phyloP scores from a whole-genome alignment of 2,329 filamentous ascomycete species.

The Pezicula rhizophila region DNA sequence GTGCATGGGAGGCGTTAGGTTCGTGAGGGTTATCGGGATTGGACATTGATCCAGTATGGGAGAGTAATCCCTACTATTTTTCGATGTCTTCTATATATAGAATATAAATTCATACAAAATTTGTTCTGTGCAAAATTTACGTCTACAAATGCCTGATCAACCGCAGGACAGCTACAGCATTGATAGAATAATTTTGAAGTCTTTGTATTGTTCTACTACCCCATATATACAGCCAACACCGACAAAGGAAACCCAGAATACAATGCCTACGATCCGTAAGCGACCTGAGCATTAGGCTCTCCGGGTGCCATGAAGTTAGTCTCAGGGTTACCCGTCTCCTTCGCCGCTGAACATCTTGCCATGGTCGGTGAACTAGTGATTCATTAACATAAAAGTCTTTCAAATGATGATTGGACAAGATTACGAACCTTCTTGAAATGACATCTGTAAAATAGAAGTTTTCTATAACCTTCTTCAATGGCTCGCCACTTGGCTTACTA shows the following conservation, averaged over 20 bases:
- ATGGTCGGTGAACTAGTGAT: constrained; percentile 81
- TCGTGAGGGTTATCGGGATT: constrained; percentile 4
- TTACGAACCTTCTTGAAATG: constrained; percentile 83
- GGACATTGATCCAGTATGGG: constrained; percentile 16
- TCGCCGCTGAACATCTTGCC: constrained; percentile 93
- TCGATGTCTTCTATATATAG: constrained; percentile 12
- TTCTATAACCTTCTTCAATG: constrained; percentile 80
- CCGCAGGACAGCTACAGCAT: constrained; percentile 4
- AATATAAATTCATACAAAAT: constrained; percentile 9
- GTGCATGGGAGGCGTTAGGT: constrained; percentile 24
- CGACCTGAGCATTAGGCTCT: constrained; percentile 29
- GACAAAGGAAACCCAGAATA: constrained; percentile 19
- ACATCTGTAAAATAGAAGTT: constrained; percentile 98
- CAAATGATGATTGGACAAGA: background rate
- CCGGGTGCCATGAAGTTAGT: constrained; percentile 76
- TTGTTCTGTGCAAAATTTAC: background rate
- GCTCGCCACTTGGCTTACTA: constrained; percentile 60
- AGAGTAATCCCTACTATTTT: constrained; percentile 4
- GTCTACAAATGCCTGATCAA: background rate
- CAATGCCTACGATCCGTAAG: constrained; percentile 25
- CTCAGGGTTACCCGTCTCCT: constrained; percentile 72
- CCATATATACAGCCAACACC: constrained; percentile 31
- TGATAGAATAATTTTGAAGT: constrained; percentile 5
- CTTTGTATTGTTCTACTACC: constrained; percentile 23
- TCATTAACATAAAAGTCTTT: constrained; percentile 2